Percentiles rank a stretch among this genome's conserved stretches.
phyloP scores from a whole-genome alignment of 1,284 basidiomycete species.

The Malassezia pachydermatis region DNA sequence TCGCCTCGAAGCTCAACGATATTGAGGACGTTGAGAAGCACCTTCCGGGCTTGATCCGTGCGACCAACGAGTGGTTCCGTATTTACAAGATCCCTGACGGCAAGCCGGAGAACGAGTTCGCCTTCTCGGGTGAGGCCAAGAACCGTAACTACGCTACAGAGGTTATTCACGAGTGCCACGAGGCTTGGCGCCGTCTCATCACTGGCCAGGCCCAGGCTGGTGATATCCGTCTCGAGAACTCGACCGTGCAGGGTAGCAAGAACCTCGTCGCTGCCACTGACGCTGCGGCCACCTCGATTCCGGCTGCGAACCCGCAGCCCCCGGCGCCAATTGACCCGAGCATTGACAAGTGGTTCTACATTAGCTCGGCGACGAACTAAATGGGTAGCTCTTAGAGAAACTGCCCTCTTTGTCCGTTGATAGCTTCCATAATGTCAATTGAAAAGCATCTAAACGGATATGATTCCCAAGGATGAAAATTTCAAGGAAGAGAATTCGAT shows the following conservation, averaged over 20 bases:
- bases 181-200: conserved; percentile 93
- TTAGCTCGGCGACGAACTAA: conserved; percentile 17
- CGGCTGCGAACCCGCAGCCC: conserved; percentile 58
- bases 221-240: conserved; percentile 51
- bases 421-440: too few species aligned
- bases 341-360: conserved; percentile 49
- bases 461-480: too few species aligned
- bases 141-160: conserved; percentile 93
- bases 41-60: conserved; percentile 71
- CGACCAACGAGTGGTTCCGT: conserved; percentile 72
- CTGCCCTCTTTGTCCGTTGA: too few species aligned
- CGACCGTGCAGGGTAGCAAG: conserved; percentile 63
- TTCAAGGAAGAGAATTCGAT: too few species aligned
- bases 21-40: conserved; percentile 99
- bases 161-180: conserved; percentile 97
- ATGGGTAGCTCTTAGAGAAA: too few species aligned
- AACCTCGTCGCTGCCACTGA: conserved; percentile 59
- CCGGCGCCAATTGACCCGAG: conserved; percentile 46
- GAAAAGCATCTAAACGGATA: too few species aligned
- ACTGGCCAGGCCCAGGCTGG: conserved; percentile 57
- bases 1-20: conserved; percentile 93
- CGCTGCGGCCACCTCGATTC: conserved; percentile 59
- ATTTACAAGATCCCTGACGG: conserved; percentile 96
- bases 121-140: conserved; percentile 99
- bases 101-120: conserved; percentile 97